Evolutionary conservation across 2,329 filamentous ascomycete genomes (phyloP).

Genomic region (Penicillium glabrum): DNA sequence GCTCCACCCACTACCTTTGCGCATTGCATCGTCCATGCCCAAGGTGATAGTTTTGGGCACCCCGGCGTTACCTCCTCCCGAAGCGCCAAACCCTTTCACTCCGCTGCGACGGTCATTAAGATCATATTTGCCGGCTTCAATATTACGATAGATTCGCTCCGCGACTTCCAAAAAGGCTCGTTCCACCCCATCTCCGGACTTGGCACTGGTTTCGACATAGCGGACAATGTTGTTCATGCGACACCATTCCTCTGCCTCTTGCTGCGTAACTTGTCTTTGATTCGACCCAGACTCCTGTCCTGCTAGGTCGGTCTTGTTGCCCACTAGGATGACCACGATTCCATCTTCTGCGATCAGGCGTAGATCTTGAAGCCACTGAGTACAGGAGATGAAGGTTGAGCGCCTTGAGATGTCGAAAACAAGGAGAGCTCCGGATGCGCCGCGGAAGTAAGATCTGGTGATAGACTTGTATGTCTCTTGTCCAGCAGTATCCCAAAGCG

Average conservation of each 20-base stretch:
- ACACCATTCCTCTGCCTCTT: conserved; percentile 91
- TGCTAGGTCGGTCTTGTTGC: conserved; percentile 89
- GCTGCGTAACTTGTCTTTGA: conserved; percentile 73
- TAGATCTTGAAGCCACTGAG: conserved; percentile 90
- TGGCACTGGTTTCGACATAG: conserved; percentile 95
- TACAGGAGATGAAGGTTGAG: conserved; percentile 82
- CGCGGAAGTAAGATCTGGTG: conserved; percentile 89
- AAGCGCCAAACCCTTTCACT: conserved; percentile 66
- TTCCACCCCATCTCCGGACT: conserved; percentile 92
- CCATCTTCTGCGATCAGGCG: conserved; percentile 93
- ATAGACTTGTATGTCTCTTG: conserved; percentile 98
- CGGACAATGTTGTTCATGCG: conserved; percentile 79
- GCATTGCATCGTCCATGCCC: conserved; percentile 50
- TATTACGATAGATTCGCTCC: conserved; percentile 94
- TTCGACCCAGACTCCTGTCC: conserved; percentile 41
- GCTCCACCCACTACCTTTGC: conserved; percentile 38
- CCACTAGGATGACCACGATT: conserved; percentile 91
- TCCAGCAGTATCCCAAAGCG: conserved; percentile 92
- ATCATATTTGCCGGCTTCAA: conserved; percentile 92
- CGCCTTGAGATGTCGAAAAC: conserved; percentile 93
- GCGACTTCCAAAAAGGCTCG: conserved; percentile 90
- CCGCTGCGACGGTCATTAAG: conserved; percentile 89
- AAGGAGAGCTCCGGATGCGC: conserved; percentile 73
- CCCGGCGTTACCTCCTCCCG: conserved; percentile 35
- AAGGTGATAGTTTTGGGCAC: conserved; percentile 45